Base-by-base conservation (phyloP, 1,284 basidiomycete species). In the Fereydounia khargensis region DNA sequence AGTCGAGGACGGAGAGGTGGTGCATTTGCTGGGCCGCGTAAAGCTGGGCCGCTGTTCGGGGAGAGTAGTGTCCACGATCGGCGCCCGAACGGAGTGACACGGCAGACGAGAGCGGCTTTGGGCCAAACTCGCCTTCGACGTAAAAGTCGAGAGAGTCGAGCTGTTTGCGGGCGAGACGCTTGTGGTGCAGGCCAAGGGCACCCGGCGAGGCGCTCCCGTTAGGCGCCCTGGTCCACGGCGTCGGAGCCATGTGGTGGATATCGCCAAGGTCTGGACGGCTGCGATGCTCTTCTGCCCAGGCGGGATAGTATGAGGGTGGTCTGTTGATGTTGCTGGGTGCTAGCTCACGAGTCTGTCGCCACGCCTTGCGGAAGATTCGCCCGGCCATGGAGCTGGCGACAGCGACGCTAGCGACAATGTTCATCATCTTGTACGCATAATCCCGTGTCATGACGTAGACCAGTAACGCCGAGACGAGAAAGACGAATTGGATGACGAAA, bases 301-400 rank as follows among this genome's bases (percentile, higher is more conserved):
- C 56, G 10, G 54, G 48, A 42, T 45, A 63, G 46, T 69, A 69
- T 18, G 49, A 54, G 16, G 67, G 67, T 5, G 67, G 67, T 8
- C 46, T 25, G 33, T 65, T 61, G 42, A 52, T 28, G 39, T 50
- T 56, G 39, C 49, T 49, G n/a, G 54, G 49, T 6, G 54, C 48
- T 16, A 53, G 37, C 31, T 65, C 58, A 24, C 65, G 54, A 2
- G 65, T 69, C 39, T 68, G 49, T 8, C 55, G 42, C 67, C 67
- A 69, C 6, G 61, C 54, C 27, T 58, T 47, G 22, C 67, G 39
- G 35, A 69, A 69, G 43, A 69, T 64, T 25, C 63, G 46, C 7
- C 65, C 65, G 17, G 61, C 62, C 65, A 67, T 67, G 40, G 50
- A 64, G 33, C 54, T 46, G 3, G 54, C 52, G 6, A 69, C 55